Base-by-base conservation (phyloP, 768 basidiomycete species). In the Macrolepiota albuminosa region DNA sequence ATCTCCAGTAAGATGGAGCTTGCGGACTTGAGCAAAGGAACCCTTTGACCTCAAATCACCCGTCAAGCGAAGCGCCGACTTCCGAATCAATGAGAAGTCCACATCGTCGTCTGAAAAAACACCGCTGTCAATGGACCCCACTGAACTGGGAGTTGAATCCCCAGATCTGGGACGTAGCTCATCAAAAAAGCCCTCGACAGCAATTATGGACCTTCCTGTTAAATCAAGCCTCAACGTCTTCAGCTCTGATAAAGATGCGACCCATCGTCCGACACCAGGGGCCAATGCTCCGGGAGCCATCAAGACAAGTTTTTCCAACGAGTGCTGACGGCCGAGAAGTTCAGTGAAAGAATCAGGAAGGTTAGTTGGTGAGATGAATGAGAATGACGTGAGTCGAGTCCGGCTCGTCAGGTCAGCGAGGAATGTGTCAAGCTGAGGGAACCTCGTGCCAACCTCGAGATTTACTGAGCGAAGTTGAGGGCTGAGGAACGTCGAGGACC, bases 121-220 rank as follows among this genome's bases (percentile, higher is more conserved):
- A 45, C 89, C 88, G 65, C 87, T 89, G 71, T 91, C 89, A 45
- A 81, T 86, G 54, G 87, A 85, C 29, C 75, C 79, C 14, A 84
- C 79, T 11, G 88, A 88, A 62, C 79, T 84, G 6, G 89, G 90
- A 13, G 89, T 88, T 33, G 82, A 82, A 61, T 78, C 77, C n/a
- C 89, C 90, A 0, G 89, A 89, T 45, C 81, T 78, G 16, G 80
- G 74, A 62, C 76, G 74, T 63, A 91, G 75, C 56, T 89, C 84
- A 68, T 86, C 85, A 69, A 92, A 92, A 72, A 92, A 92, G 21
- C 87, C 86, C 72, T 90, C 88, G n/a, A 91, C 85, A 0, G 86
- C 85, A 34, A 84, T 84, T 56, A 81, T 72, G 4, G 86, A 82
- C 58, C 87, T 77, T 57, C 85, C 87, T 0, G 88, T 84, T 29